Evolutionary conservation across 1,284 basidiomycete species (phyloP), one percentile per base, ranked within the genome.

Genomic region (Ceratobasidium sp.): DNA sequence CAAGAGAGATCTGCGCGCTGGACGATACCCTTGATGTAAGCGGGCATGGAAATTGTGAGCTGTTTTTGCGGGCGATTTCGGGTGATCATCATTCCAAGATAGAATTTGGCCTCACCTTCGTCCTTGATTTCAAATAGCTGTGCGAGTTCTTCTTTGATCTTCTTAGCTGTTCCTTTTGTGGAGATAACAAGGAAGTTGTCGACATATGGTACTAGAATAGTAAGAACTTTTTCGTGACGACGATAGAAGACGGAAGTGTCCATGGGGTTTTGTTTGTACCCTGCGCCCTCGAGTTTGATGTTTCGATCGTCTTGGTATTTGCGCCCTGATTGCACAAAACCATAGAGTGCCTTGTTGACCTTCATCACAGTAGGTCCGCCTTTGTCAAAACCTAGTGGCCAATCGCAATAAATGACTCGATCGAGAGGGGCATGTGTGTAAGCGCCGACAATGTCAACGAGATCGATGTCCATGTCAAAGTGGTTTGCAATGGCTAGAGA

Each of bases 11-110:
- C 34, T 34, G 75, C 73, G 3, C 67, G 28, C 12, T 28, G 30
- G 23, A 77, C 69, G 21, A 76, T 55, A 3, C 50, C 53, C 10
- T 74, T 32, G n/a, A 72, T 59, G 53, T 75, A 74, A 9, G 30
- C 5, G 14, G 36, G 34, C 4, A 43, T 46, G 16, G 74, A 72
- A 0, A 46, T 48, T 28, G 76, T 53, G 28, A 67, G 60, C 48
- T 62, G 58, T 0, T 52, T 21, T 8, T 73, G 48, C 32, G 70
- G 12, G 9, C 32, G 18, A 9, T 52, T 41, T 1, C 72, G 46
- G 8, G 43, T 57, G 28, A 74, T 48, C 45, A 72, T 60, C 18
- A 74, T 75, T 16, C 73, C 73, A 1, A 73, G 46, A 39, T 74
- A 69, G 52, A 60, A 74, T 50, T 74, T 53, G 16, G 73, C 61